Percentiles rank a stretch among this genome's conserved stretches.
Conservation (phyloP, 257 asterid genomes). For the Plantago major region DNA sequence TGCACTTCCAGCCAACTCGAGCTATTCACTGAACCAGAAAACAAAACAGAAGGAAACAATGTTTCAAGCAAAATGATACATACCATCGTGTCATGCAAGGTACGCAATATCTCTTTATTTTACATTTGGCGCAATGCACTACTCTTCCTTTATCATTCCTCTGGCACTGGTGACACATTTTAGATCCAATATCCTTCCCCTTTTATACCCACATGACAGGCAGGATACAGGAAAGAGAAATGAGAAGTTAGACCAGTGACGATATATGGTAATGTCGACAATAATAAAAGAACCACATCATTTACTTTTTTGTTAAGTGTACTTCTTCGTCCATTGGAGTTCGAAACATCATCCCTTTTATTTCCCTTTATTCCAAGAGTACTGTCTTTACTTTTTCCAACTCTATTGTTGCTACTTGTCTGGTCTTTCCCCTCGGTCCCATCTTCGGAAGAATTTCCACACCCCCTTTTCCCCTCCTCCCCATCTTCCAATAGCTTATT, state of each 20-base stretch:
- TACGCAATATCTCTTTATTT: conserved; percentile 55
- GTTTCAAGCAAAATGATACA: conserved; percentile 2
- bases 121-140: conserved; percentile 65
- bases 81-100: conserved; percentile 80
- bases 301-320: conserved; percentile 30
- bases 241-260: neutral
- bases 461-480: conserved; percentile 3
- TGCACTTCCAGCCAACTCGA: conserved; percentile 6
- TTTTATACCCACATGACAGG: conserved; percentile 24
- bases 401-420: neutral
- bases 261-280: neutral
- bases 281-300: conserved; percentile 3
- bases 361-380: conserved; percentile 14
- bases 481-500: no score
- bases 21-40: conserved; percentile 9
- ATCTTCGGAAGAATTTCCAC: conserved; percentile 8
- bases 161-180: conserved; percentile 87
- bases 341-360: conserved; percentile 13
- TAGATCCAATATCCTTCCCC: conserved; percentile 39
- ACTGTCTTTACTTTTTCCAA: conserved; percentile 8
- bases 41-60: conserved; percentile 11
- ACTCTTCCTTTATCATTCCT: conserved; percentile 81
- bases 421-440: conserved; percentile 17
- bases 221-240: neutral
- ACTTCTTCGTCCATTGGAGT: conserved; percentile 13